phyloP scores from a whole-genome alignment of 495 filamentous ascomycete genomes.

The Evernia prunastri region DNA sequence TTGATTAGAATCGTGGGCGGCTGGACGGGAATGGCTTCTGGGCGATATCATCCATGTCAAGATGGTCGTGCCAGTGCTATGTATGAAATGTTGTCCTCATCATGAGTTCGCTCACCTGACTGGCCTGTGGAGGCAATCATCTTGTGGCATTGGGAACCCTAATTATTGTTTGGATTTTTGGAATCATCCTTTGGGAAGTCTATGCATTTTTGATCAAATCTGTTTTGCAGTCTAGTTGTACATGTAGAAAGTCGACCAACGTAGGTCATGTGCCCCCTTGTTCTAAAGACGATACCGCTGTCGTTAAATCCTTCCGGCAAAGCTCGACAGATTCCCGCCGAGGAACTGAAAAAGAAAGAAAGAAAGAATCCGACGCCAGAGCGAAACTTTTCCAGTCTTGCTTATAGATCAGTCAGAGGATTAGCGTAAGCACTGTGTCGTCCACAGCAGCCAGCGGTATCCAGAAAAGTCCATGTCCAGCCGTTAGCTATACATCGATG shows the following conservation, averaged over 20 bases:
- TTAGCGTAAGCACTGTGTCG: slow-evolving; percentile 4
- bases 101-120: too few species aligned
- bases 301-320: slow-evolving; percentile 6
- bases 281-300: slow-evolving; percentile 10
- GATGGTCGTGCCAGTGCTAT: too few species aligned
- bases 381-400: slow-evolving; percentile 13
- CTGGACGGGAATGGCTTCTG: too few species aligned
- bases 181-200: background rate
- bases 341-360: background rate
- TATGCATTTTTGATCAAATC: slow-evolving; percentile 13
- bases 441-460: slow-evolving; percentile 13
- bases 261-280: slow-evolving; percentile 5
- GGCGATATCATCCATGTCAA: too few species aligned
- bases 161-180: background rate
- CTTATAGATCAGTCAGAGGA: slow-evolving; percentile 8
- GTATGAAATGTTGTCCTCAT: too few species aligned
- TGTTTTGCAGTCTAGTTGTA: slow-evolving; percentile 24
- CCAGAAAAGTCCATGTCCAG: slow-evolving; percentile 10
- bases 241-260: slow-evolving; percentile 12
- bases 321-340: background rate
- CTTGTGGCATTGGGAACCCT: background rate
- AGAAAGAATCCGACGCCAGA: slow-evolving; percentile 15
- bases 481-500: slow-evolving; percentile 10
- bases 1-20: too few species aligned
- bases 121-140: too few species aligned